A percentile compares a stretch with the other conserved stretches of the same genome.
phyloP scores from a whole-genome alignment of 805 yeast genomes.

The Kregervanrija pseudodelftensis region DNA sequence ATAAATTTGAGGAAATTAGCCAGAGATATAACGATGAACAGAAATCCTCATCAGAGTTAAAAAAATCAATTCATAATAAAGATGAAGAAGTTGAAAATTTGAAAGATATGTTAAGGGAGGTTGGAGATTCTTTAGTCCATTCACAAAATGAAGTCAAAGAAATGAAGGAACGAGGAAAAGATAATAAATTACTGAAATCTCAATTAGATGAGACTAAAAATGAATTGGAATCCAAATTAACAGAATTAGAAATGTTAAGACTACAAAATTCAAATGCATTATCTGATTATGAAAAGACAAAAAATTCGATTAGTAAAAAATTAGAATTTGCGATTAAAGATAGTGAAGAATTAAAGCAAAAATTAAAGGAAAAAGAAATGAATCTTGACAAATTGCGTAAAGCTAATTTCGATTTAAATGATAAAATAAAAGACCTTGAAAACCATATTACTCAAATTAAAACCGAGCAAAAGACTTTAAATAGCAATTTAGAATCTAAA shows the following conservation, averaged over 20 bases:
- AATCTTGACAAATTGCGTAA: constrained; percentile 15
- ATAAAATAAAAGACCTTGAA: constrained; percentile 2
- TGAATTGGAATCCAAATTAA: constrained; percentile 6
- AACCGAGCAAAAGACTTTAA: constrained; percentile 26
- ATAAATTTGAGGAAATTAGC: constrained; percentile 16
- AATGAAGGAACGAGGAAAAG: constrained; percentile 11
- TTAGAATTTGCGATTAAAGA: constrained; percentile 12
- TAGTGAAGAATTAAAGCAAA: constrained; percentile 13
- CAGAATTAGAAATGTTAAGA: constrained; percentile 26
- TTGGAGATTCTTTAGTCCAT: constrained; percentile 75
- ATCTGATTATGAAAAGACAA: constrained; percentile 28
- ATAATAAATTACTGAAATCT: constrained; percentile 1
- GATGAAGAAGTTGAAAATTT: constrained; percentile 60
- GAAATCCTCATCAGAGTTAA: constrained; percentile 14
- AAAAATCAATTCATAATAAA: constrained; percentile 32
- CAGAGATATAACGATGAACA: constrained; percentile 6
- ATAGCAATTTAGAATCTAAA: constrained; percentile 7
- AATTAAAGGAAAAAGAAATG: constrained; percentile 10
- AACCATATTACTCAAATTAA: constrained; percentile 11
- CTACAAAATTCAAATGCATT: constrained; percentile 31
- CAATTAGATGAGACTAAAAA: constrained; percentile 2
- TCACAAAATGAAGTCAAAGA: constrained; percentile 54
- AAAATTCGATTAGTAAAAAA: constrained; percentile 20
- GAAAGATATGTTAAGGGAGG: constrained; percentile 66
- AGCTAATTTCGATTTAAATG: constrained; percentile 10